These are phyloP conservation scores for Jaenimonas drosophilae DNA, from an alignment of 208 protist species.

Conservation along the genomic window DNA sequence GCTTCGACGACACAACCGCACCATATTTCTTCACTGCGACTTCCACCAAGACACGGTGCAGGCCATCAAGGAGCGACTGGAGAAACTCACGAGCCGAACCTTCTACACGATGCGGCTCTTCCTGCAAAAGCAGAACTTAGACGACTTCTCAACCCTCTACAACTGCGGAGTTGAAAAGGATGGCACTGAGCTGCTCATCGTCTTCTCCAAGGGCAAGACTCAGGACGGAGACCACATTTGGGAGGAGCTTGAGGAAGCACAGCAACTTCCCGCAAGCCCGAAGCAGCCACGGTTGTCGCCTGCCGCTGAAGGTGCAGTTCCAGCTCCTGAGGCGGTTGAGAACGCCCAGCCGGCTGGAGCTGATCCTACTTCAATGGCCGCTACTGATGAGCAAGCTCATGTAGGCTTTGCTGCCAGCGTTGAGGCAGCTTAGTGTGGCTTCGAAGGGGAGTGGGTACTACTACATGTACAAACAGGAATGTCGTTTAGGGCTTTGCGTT, in stretches of 20 bases:
- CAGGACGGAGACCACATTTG: slow-evolving; percentile 54
- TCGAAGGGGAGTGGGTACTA: neutral
- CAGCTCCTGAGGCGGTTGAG: slow-evolving; percentile 4
- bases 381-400: slow-evolving; percentile 1
- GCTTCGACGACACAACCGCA: slow-evolving; percentile 63
- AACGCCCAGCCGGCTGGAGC: neutral
- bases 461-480: no score
- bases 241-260: slow-evolving; percentile 69
- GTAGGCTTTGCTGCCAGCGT: slow-evolving; percentile 8
- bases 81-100: slow-evolving; percentile 68
- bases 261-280: slow-evolving; percentile 20
- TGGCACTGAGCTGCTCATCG: slow-evolving; percentile 73
- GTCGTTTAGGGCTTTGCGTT: no score
- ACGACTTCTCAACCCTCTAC: slow-evolving; percentile 67
- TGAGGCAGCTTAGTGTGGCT: neutral
- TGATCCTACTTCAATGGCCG: neutral
- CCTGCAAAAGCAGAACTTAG: slow-evolving; percentile 62
- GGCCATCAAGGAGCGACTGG: slow-evolving; percentile 82
- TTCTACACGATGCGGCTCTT: slow-evolving; percentile 77
- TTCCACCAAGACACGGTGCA: slow-evolving; percentile 86
- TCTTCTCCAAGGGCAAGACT: slow-evolving; percentile 53
- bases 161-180: slow-evolving; percentile 72
- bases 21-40: slow-evolving; percentile 86
- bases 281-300: neutral
- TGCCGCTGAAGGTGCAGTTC: slow-evolving; percentile 1